phyloP scores from a whole-genome alignment of 1,284 basidiomycete species.

The Athelia psychrophila region DNA sequence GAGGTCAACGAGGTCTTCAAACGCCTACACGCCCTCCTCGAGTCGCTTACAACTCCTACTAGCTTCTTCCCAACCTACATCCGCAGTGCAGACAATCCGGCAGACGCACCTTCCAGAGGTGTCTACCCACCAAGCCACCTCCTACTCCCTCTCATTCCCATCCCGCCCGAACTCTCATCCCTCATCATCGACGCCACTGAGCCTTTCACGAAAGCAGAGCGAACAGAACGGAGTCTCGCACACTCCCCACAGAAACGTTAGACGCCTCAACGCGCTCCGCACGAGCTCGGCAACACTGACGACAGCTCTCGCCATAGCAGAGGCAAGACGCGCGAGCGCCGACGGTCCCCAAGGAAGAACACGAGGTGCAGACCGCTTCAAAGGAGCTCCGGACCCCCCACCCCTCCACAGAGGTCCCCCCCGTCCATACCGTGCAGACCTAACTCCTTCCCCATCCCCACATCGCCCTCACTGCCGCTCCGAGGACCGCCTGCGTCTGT shows the following conservation, averaged over 20 bases:
- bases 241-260: too few relatives aligned
- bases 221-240: too few relatives aligned
- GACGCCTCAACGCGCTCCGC: too few relatives aligned
- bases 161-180: slow-evolving; percentile 5
- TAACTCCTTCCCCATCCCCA: slow-evolving; percentile 7
- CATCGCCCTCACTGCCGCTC: slow-evolving; percentile 22
- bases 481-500: slow-evolving; percentile 16
- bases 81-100: slow-evolving; percentile 18
- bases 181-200: slow-evolving; percentile 10
- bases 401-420: not conserved
- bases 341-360: too few relatives aligned
- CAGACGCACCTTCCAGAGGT: slow-evolving; percentile 16
- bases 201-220: not conserved
- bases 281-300: too few relatives aligned
- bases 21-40: slow-evolving; percentile 14
- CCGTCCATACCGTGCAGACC: slow-evolving; percentile 6
- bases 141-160: slow-evolving; percentile 13
- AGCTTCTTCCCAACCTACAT: slow-evolving; percentile 25
- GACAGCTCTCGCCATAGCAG: too few relatives aligned
- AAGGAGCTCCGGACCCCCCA: too few relatives aligned
- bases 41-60: not conserved
- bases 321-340: too few relatives aligned
- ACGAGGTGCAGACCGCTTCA: too few relatives aligned
- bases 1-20: slow-evolving; percentile 20
- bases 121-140: slow-evolving; percentile 5